phyloP scores from a whole-genome alignment of 177 flowering plant species.

The Vitis hybrid region DNA sequence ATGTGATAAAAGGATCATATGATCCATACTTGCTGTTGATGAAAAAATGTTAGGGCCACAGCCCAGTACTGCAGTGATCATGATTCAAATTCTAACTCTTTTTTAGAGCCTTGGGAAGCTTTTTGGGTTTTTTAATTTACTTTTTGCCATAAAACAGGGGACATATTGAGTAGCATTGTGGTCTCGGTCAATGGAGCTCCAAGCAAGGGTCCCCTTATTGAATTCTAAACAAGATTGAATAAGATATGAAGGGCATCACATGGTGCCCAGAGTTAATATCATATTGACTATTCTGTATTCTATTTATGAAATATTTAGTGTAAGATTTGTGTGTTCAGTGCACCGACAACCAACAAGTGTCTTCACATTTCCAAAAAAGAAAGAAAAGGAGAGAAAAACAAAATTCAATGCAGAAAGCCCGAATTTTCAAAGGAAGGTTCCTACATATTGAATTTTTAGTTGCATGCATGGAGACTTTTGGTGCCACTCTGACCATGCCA shows the following conservation, averaged over 20 bases:
- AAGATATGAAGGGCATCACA: background rate
- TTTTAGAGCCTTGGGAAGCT: background rate
- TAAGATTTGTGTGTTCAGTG: background rate
- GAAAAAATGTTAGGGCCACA: background rate
- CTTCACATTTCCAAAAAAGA: no score
- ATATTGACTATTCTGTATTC: background rate
- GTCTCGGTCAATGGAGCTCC: conserved; percentile 2
- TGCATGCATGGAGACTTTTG: background rate
- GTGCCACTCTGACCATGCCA: background rate
- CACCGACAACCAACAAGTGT: background rate
- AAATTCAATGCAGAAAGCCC: background rate
- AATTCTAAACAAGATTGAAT: conserved; percentile 2
- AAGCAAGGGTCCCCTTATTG: background rate
- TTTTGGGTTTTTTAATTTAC: background rate
- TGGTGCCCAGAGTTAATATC: background rate
- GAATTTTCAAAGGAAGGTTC: background rate
- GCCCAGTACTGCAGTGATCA: conserved; percentile 1
- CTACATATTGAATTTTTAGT: background rate
- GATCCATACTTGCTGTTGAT: background rate
- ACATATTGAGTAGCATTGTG: background rate
- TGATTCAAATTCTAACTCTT: conserved; percentile 2
- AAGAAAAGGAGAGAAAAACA: no score
- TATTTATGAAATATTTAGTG: background rate
- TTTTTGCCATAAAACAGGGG: conserved; percentile 19
- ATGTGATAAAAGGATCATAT: background rate